Conservation (phyloP, 345 rosid genomes). For the Hypericum perforatum region DNA sequence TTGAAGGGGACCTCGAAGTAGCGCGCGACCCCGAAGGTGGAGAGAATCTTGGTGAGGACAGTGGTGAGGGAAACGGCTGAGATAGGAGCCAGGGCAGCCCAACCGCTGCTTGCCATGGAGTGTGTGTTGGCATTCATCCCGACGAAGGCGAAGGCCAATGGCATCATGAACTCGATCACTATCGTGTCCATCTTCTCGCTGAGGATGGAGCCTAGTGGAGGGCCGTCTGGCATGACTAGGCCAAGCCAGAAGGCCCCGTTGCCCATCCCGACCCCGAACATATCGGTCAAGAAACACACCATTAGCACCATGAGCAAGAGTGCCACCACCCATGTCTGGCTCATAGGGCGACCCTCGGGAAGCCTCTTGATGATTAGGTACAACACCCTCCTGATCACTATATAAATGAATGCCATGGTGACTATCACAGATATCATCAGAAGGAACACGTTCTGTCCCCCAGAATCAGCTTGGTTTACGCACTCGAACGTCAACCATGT, state of each 20-base stretch:
- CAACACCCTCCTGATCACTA: constrained; percentile 20
- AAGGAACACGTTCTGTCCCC: constrained; percentile 17
- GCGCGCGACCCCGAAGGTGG: constrained; percentile 21
- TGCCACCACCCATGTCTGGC: constrained; percentile 31
- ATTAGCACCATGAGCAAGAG: constrained; percentile 38
- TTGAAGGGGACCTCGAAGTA: constrained; percentile 28
- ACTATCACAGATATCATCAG: constrained; percentile 19
- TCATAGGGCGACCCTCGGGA: constrained; percentile 45
- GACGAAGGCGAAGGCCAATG: constrained; percentile 39
- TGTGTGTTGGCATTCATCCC: constrained; percentile 45
- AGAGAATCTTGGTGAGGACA: constrained; percentile 28
- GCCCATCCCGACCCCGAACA: constrained; percentile 54
- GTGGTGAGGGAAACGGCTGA: constrained; percentile 29
- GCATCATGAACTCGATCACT: constrained; percentile 46
- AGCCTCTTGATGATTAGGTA: constrained; percentile 39
- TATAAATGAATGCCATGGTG: constrained; percentile 14
- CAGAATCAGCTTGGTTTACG: constrained; percentile 24
- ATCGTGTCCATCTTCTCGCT: constrained; percentile 48
- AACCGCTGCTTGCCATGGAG: constrained; percentile 20
- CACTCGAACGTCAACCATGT: constrained; percentile 29
- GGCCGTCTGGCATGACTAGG: constrained; percentile 51
- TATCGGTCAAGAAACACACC: constrained; percentile 47
- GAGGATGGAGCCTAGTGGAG: constrained; percentile 48
- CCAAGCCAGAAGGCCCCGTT: constrained; percentile 60
- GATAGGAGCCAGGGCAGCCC: constrained; percentile 41